Evolutionary conservation across 2,329 filamentous ascomycete species (phyloP).

Genomic region (Tolypocladium tundrense): DNA sequence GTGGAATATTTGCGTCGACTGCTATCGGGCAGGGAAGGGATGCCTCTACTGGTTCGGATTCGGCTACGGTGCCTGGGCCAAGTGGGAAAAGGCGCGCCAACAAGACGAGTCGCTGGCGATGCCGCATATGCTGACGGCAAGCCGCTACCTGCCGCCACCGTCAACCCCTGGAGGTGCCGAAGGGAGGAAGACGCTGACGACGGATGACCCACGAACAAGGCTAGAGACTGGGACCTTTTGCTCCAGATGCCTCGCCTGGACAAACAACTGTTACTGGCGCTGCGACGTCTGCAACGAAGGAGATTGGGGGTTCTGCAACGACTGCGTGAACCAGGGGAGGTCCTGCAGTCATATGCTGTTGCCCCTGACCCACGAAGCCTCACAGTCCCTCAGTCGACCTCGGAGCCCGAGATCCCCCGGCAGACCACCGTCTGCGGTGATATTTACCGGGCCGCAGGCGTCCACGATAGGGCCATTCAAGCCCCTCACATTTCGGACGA

Average conservation of each 20-base stretch:
- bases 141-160: conserved; percentile 44
- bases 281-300: conserved; percentile 82
- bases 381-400: conserved; percentile 23
- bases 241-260: conserved; percentile 58
- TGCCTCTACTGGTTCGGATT: conserved; percentile 88
- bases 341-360: conserved; percentile 76
- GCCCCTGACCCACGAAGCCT: conserved; percentile 55
- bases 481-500: conserved; percentile 60
- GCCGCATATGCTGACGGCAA: conserved; percentile 49
- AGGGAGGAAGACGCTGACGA: conserved; percentile 47
- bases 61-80: conserved; percentile 57
- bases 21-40: conserved; percentile 67
- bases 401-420: conserved; percentile 32
- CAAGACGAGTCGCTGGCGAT: conserved; percentile 29
- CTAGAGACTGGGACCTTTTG: conserved; percentile 80
- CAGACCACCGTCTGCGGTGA: conserved; percentile 34
- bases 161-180: conserved; percentile 40
- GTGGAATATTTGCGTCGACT: conserved; percentile 72
- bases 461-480: conserved; percentile 46
- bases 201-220: conserved; percentile 55
- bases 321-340: conserved; percentile 72
- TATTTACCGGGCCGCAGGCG: conserved; percentile 36
- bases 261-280: conserved; percentile 83
- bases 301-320: conserved; percentile 89
- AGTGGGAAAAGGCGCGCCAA: conserved; percentile 48